Evolutionary conservation across 257 asterid genomes (phyloP), one percentile per base, ranked within the genome.

Genomic region (Solanum acaule): DNA sequence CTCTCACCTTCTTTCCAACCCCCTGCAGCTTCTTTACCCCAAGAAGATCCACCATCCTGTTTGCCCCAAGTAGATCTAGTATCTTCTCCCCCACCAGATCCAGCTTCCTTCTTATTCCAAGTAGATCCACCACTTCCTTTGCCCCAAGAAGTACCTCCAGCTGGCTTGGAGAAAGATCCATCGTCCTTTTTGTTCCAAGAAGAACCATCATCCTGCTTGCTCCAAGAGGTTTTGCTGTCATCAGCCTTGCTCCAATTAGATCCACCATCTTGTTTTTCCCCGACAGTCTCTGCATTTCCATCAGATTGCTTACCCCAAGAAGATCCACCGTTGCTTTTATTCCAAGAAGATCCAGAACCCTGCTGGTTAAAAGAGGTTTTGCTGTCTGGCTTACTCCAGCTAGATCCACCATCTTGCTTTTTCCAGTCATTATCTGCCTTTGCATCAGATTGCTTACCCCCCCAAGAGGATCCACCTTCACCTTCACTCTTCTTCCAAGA

Each of bases 1-100:
- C 78, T 71, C n/a, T 73, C 81, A 73, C 81, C 46, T 34, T 33
- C 77, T 70, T 33, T 73, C 81, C 81, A 73, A 15, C 88, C 89
- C 40, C 86, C 93, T 61, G 63, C 91, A 84, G 89, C 73, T 61
- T 90, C 90, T 89, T 91, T 79, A 31, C 92, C 88, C 92, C 93
- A 89, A 63, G 90, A 86, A 59, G 91, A 85, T 67, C 76, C 88
- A 8, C 89, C 90, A 87, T 87, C 71, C 76, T 88, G 79, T 73
- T 73, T 73, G 3, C 29, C 46, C 81, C 81, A 73, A 34, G 81
- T 73, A 34, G 81, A 73, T 73, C 8, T 34, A 8, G 46, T 34
- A 73, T 73, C 81, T 86, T 86, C 89, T 3, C 87, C 35, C 75
- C 87, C 92, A 37, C 81, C 27, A 73, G 81, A 73, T 34, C 81